Conservation (phyloP, 371 early-diverging fungal genomes). For the Dinochytrium kinnereticum region DNA sequence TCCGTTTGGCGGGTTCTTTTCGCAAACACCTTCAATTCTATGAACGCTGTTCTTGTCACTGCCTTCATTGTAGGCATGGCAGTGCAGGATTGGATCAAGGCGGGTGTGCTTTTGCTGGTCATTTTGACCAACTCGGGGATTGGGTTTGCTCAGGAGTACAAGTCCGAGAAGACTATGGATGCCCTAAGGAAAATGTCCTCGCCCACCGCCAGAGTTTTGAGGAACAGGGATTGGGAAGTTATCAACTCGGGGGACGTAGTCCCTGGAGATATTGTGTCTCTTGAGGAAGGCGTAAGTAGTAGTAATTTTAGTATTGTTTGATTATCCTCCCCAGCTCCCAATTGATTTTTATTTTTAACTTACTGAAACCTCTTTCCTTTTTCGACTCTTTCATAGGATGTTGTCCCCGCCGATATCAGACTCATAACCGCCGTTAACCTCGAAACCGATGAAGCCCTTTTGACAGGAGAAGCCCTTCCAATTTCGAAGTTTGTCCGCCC, state of each 20-base stretch:
- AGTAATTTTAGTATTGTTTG: background rate
- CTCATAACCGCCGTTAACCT: slow-evolving; percentile 71
- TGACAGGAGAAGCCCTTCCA: slow-evolving; percentile 85
- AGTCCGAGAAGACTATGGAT: slow-evolving; percentile 83
- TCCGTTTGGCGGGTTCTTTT: slow-evolving; percentile 31
- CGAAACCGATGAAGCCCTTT: slow-evolving; percentile 78
- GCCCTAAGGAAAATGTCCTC: slow-evolving; percentile 72
- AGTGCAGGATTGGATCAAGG: slow-evolving; percentile 30
- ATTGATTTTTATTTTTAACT: too few species aligned
- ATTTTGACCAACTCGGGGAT: slow-evolving; percentile 40
- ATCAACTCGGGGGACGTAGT: slow-evolving; percentile 66
- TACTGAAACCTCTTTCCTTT: too few species aligned
- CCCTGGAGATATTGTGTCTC: slow-evolving; percentile 72
- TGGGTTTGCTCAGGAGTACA: slow-evolving; percentile 90
- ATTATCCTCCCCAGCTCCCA: too few species aligned
- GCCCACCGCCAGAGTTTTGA: slow-evolving; percentile 66
- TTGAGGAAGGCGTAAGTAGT: slow-evolving; percentile 65
- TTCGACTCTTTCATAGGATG: slow-evolving; percentile 41
- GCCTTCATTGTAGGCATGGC: slow-evolving; percentile 25
- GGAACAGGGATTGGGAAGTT: slow-evolving; percentile 62
- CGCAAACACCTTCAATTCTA: slow-evolving; percentile 29
- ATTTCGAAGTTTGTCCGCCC: slow-evolving; percentile 58
- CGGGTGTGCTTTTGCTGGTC: slow-evolving; percentile 18
- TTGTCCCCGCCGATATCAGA: slow-evolving; percentile 75
- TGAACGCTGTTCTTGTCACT: slow-evolving; percentile 31